phyloP scores from a whole-genome alignment of 2,329 filamentous ascomycete genomes.

The Cryphonectria naterciae region DNA sequence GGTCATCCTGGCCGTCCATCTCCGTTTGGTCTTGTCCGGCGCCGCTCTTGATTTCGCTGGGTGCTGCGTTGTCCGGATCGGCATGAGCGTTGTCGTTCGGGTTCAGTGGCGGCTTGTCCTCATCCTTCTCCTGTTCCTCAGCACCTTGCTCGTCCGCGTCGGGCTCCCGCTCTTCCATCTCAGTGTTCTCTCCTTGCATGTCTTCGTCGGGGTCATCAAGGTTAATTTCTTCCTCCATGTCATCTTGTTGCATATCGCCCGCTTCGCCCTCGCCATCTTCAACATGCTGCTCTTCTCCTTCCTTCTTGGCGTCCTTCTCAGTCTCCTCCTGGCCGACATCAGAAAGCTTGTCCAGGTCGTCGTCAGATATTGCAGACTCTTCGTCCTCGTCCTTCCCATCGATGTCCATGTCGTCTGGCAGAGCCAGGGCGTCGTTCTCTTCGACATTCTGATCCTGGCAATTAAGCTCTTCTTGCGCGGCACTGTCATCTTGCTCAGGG shows the following conservation, averaged over 20 bases:
- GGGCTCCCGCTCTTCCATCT: conserved; percentile 35
- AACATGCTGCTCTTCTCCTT: conserved; percentile 35
- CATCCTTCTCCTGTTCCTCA: conserved; percentile 49
- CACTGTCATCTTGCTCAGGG: conserved; percentile 60
- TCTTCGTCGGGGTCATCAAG: conserved; percentile 27
- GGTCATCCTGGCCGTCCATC: conserved; percentile 55
- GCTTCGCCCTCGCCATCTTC: conserved; percentile 49
- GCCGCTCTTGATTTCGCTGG: conserved; percentile 67
- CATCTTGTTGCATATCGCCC: conserved; percentile 53
- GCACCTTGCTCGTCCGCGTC: conserved; percentile 38
- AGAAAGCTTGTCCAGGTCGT: conserved; percentile 47
- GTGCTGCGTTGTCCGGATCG: conserved; percentile 64
- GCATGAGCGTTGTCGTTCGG: conserved; percentile 55
- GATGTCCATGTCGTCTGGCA: conserved; percentile 38
- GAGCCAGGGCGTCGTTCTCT: conserved; percentile 35
- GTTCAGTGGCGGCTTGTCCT: conserved; percentile 39
- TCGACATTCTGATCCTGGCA: conserved; percentile 61
- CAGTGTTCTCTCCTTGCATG: conserved; percentile 26
- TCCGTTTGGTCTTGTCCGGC: conserved; percentile 68
- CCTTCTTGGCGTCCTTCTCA: conserved; percentile 31
- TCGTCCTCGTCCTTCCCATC: conserved; percentile 36
- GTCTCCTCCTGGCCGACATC: conserved; percentile 43
- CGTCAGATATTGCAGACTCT: conserved; percentile 26
- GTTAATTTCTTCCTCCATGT: conserved; percentile 65
- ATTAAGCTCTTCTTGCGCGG: conserved; percentile 60